Evolutionary conservation across 495 filamentous ascomycete species (phyloP).

Genomic region (Rhizodiscina lignyota): DNA sequence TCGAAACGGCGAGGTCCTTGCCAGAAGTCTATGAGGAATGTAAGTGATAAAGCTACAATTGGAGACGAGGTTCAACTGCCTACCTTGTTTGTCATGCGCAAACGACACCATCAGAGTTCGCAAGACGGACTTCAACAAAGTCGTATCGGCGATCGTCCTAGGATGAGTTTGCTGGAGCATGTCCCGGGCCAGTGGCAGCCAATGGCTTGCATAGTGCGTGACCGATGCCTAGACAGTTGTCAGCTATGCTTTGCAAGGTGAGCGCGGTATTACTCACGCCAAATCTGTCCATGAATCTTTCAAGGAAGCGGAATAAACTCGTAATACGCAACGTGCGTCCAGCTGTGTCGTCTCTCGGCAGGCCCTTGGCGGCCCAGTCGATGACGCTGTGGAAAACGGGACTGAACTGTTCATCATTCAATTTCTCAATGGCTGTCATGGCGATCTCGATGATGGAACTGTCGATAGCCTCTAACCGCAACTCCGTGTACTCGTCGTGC

Average conservation of each 20-base stretch:
- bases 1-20: slow-evolving; percentile 74
- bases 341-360: slow-evolving; percentile 40
- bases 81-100: slow-evolving; percentile 59
- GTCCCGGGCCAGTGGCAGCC: slow-evolving; percentile 54
- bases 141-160: neutral
- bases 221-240: slow-evolving; percentile 49
- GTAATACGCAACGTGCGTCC: slow-evolving; percentile 39
- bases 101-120: slow-evolving; percentile 56
- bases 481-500: slow-evolving; percentile 25
- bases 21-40: slow-evolving; percentile 52
- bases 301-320: slow-evolving; percentile 65
- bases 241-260: neutral
- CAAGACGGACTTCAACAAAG: slow-evolving; percentile 31
- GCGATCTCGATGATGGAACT: slow-evolving; percentile 42
- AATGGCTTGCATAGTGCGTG: slow-evolving; percentile 72
- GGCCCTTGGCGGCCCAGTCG: slow-evolving; percentile 51
- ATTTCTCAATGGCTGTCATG: slow-evolving; percentile 84
- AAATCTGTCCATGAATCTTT: slow-evolving; percentile 62
- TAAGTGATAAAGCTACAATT: slow-evolving; percentile 1
- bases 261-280: slow-evolving; percentile 32
- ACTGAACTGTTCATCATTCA: slow-evolving; percentile 92
- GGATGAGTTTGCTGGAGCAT: slow-evolving; percentile 31
- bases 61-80: slow-evolving; percentile 19
- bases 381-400: slow-evolving; percentile 71
- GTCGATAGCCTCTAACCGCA: slow-evolving; percentile 48